A percentile compares a stretch with the other conserved stretches of the same genome.
Conservation (phyloP, 1,139 yeast species). For the Sugiyamaella neomexicana region DNA sequence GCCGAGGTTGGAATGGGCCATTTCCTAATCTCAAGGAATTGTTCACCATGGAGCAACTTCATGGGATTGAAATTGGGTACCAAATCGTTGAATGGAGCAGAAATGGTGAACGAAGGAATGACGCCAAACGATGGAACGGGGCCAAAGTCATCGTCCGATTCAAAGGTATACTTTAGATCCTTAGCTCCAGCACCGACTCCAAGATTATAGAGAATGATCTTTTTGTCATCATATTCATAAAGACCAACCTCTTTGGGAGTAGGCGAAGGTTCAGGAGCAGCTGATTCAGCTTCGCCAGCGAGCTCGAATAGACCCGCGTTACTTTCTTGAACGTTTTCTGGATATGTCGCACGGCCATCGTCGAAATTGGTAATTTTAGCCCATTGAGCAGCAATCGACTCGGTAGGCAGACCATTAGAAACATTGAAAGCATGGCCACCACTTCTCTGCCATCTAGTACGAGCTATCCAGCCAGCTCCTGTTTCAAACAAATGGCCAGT, state of each 20-base stretch:
- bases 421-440: slow-evolving; percentile 70
- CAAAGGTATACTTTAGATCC: slow-evolving; percentile 80
- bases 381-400: slow-evolving; percentile 70
- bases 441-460: slow-evolving; percentile 93
- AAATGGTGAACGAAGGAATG: slow-evolving; percentile 63
- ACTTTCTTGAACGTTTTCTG: slow-evolving; percentile 71
- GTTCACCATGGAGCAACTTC: slow-evolving; percentile 93
- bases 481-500: slow-evolving; percentile 69
- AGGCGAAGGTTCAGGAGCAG: slow-evolving; percentile 40
- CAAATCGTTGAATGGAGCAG: slow-evolving; percentile 55
- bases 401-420: slow-evolving; percentile 54
- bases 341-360: slow-evolving; percentile 54
- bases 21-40: slow-evolving; percentile 75
- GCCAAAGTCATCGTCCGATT: slow-evolving; percentile 74
- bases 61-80: slow-evolving; percentile 82
- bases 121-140: slow-evolving; percentile 94
- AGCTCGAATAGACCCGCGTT: slow-evolving; percentile 48
- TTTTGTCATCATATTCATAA: slow-evolving; percentile 61
- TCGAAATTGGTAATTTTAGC: slow-evolving; percentile 64
- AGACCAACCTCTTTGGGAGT: slow-evolving; percentile 42
- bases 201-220: slow-evolving; percentile 80
- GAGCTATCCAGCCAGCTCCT: slow-evolving; percentile 94
- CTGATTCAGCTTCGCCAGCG: slow-evolving; percentile 45
- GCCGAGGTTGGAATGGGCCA: slow-evolving; percentile 75
- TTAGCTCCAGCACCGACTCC: slow-evolving; percentile 83